A percentile compares a stretch with the other conserved stretches of the same genome.
These are phyloP conservation scores for Begonia loranthoides DNA, from an alignment of 306 rosid species.

Conservation along the genomic window DNA sequence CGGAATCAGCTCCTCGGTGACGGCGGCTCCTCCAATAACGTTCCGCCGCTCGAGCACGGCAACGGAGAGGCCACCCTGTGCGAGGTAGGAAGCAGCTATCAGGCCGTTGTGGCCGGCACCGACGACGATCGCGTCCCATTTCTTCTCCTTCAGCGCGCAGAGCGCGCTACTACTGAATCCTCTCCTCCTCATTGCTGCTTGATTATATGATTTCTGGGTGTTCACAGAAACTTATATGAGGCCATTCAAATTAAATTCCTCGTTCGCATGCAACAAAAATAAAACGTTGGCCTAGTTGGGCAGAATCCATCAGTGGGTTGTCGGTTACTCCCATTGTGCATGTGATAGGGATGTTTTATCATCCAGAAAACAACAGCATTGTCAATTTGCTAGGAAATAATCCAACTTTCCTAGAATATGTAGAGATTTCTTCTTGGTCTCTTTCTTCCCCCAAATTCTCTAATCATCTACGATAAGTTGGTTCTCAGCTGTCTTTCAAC, in stretches of 20 bases:
- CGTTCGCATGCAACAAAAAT: not conserved
- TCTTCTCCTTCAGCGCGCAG: slow-evolving; percentile 31
- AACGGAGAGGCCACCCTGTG: slow-evolving; percentile 80
- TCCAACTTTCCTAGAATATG: too few species aligned
- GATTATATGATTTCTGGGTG: not conserved
- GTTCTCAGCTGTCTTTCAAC: too few species aligned
- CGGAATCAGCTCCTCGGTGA: slow-evolving; percentile 68
- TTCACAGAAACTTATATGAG: not conserved
- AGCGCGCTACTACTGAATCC: slow-evolving; percentile 27
- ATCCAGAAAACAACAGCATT: too few species aligned
- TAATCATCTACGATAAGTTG: too few species aligned
- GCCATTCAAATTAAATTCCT: not conserved
- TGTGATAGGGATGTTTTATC: not conserved
- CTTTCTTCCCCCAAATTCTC: too few species aligned
- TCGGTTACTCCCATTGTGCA: not conserved
- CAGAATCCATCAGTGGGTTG: not conserved
- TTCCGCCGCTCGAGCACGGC: slow-evolving; percentile 91
- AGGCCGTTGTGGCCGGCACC: slow-evolving; percentile 98
- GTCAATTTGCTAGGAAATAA: too few species aligned
- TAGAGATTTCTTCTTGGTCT: too few species aligned
- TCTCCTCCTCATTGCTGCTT: slow-evolving; percentile 54
- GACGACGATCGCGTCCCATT: slow-evolving; percentile 82
- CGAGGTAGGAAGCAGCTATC: slow-evolving; percentile 83
- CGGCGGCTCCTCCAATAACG: slow-evolving; percentile 87
- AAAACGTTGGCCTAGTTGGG: not conserved